phyloP scores from a whole-genome alignment of 257 asterid genomes.

The Mentha longifolia region DNA sequence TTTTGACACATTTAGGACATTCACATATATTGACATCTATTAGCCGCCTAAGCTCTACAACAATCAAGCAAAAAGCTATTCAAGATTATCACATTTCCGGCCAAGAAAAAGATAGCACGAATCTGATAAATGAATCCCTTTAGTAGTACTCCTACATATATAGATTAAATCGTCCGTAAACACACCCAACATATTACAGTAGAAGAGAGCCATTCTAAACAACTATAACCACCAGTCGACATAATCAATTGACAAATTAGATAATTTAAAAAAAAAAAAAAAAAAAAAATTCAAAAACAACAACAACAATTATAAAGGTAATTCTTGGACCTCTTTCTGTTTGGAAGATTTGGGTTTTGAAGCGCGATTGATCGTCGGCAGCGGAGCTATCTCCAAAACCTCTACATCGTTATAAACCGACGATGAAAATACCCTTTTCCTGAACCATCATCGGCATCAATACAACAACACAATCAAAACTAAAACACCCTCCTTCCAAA shows the following conservation, averaged over 20 bases:
- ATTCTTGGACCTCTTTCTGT: constrained; percentile 57
- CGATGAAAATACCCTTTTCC: constrained; percentile 74
- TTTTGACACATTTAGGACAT: not conserved
- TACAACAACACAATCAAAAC: constrained; percentile 5
- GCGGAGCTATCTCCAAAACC: constrained; percentile 48
- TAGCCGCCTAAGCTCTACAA: not conserved
- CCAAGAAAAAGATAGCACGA: not conserved
- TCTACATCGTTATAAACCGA: constrained; percentile 57
- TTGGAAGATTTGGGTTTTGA: constrained; percentile 42
- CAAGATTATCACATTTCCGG: not conserved
- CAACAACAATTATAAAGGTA: not conserved
- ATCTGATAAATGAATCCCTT: not conserved
- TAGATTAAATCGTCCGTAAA: not conserved
- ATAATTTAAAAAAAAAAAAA: too few relatives aligned
- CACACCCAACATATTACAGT: not conserved
- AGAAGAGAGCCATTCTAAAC: not conserved
- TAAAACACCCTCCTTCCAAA: not conserved
- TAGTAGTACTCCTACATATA: not conserved
- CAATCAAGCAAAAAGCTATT: constrained; percentile 1
- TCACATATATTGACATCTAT: too few relatives aligned
- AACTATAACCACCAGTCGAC: not conserved
- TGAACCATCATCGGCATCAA: constrained; percentile 39
- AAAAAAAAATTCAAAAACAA: too few relatives aligned
- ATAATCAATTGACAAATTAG: not conserved
- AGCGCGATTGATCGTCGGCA: constrained; percentile 48